Conservation (phyloP, 192 early-diverging fungal species). For the Rhizoclosmatium sp. region DNA sequence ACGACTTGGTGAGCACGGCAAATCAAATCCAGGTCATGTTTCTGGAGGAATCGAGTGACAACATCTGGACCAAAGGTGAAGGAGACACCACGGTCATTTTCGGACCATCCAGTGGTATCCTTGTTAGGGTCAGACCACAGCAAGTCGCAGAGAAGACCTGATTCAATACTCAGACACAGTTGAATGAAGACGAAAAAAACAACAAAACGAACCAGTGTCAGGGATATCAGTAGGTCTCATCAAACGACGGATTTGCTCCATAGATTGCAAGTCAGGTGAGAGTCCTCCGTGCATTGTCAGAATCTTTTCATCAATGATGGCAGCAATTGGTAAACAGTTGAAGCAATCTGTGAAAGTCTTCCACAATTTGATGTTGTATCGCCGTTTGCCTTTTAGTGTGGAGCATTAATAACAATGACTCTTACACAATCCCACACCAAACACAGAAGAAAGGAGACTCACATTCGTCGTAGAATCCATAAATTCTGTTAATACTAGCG, state of each 20-base stretch:
- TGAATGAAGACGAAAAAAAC: background rate
- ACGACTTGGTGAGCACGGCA: constrained; percentile 99
- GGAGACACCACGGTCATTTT: constrained; percentile 95
- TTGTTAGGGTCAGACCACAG: constrained; percentile 99
- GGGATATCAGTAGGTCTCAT: constrained; percentile 99
- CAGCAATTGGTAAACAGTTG: constrained; percentile 97
- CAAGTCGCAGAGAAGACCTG: constrained; percentile 91
- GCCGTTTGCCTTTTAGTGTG: constrained; percentile 75
- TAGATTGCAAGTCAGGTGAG: constrained; percentile 94
- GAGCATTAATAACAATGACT: background rate
- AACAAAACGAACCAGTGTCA: constrained; percentile 77
- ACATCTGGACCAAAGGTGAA: constrained; percentile 97
- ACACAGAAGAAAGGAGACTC: constrained; percentile 42
- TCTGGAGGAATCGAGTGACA: constrained; percentile 90
- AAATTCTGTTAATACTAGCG: constrained; percentile 96
- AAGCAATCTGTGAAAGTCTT: constrained; percentile 99
- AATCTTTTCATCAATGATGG: constrained; percentile 98
- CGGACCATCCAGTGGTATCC: constrained; percentile 93
- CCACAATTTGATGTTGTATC: constrained; percentile 99
- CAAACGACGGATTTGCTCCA: constrained; percentile 97
- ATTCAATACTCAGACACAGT: no score
- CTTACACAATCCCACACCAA: constrained; percentile 4
- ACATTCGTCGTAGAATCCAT: constrained; percentile 99
- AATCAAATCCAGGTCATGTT: constrained; percentile 97
- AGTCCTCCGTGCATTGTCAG: constrained; percentile 99